Conservation (phyloP, 768 basidiomycete genomes). For the Phylloporus scabripes region DNA sequence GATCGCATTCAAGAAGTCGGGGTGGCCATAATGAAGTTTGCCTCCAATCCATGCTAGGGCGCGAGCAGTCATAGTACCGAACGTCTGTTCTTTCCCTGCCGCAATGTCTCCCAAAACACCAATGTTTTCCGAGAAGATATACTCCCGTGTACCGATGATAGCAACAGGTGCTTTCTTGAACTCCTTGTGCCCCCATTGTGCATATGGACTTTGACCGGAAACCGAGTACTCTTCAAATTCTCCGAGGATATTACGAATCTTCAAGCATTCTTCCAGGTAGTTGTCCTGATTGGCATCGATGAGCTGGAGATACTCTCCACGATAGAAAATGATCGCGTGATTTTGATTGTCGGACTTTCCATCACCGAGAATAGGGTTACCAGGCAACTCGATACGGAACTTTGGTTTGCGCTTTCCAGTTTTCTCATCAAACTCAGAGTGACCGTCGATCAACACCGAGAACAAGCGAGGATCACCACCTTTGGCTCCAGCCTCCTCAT, state of each 20-base stretch:
- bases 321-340: slow-evolving; percentile 98
- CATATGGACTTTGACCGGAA: slow-evolving; percentile 92
- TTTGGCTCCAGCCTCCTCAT: slow-evolving; percentile 88
- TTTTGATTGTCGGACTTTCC: slow-evolving; percentile 99
- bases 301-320: slow-evolving; percentile 97
- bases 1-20: slow-evolving; percentile 96
- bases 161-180: slow-evolving; percentile 89
- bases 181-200: slow-evolving; percentile 92
- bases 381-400: slow-evolving; percentile 95
- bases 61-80: slow-evolving; percentile 96
- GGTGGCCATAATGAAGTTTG: slow-evolving; percentile 97
- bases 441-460: slow-evolving; percentile 93
- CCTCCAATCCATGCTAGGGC: slow-evolving; percentile 96
- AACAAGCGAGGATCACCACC: slow-evolving; percentile 86
- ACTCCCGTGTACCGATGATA: slow-evolving; percentile 97
- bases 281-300: slow-evolving; percentile 99
- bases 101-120: slow-evolving; percentile 98
- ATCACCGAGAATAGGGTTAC: slow-evolving; percentile 98
- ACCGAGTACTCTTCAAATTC: slow-evolving; percentile 95
- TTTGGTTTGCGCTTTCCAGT: slow-evolving; percentile 91
- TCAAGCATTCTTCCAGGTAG: slow-evolving; percentile 97
- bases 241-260: slow-evolving; percentile 95
- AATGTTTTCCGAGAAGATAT: slow-evolving; percentile 99
- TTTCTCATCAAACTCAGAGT: slow-evolving; percentile 88
- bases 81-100: slow-evolving; percentile 99